phyloP scores from a whole-genome alignment of 2,329 filamentous ascomycete species.

The Fonsecaea monophora region DNA sequence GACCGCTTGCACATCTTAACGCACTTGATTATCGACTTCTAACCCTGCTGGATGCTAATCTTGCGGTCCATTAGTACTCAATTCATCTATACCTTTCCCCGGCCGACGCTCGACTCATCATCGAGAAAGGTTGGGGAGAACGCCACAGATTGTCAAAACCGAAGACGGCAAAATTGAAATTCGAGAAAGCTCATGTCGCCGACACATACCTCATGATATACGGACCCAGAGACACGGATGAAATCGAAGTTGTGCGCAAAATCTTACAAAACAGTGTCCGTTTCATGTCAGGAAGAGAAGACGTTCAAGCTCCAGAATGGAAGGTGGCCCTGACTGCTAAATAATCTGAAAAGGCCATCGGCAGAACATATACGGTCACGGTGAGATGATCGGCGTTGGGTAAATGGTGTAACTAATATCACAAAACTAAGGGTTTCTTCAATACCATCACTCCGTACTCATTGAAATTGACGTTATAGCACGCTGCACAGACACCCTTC shows the following conservation, averaged over 20 bases:
- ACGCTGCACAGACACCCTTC: neutral
- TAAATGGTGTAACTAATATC: neutral
- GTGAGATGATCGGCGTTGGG: neutral
- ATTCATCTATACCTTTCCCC: slow-evolving; percentile 83
- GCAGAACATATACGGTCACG: neutral
- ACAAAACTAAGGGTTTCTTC: neutral
- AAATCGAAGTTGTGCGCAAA: slow-evolving; percentile 66
- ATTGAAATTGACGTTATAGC: neutral
- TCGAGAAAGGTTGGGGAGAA: slow-evolving; percentile 81
- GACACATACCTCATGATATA: slow-evolving; percentile 71
- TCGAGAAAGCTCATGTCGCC: slow-evolving; percentile 11
- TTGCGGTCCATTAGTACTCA: slow-evolving; percentile 54
- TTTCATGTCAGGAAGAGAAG: slow-evolving; percentile 15
- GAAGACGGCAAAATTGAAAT: slow-evolving; percentile 69
- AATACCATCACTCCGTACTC: neutral
- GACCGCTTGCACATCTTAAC: neutral
- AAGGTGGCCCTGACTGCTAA: slow-evolving; percentile 2
- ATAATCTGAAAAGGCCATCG: neutral
- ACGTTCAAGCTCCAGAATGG: slow-evolving; percentile 14
- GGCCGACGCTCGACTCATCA: slow-evolving; percentile 73
- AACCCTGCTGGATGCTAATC: neutral
- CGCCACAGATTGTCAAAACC: slow-evolving; percentile 60
- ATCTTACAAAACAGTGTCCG: slow-evolving; percentile 21
- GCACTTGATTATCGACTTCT: too few relatives aligned
- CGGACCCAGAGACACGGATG: slow-evolving; percentile 72